These are phyloP conservation scores for Aspergillus sp. DNA, from an alignment of 2,329 filamentous ascomycete genomes.

Conservation along the genomic window DNA sequence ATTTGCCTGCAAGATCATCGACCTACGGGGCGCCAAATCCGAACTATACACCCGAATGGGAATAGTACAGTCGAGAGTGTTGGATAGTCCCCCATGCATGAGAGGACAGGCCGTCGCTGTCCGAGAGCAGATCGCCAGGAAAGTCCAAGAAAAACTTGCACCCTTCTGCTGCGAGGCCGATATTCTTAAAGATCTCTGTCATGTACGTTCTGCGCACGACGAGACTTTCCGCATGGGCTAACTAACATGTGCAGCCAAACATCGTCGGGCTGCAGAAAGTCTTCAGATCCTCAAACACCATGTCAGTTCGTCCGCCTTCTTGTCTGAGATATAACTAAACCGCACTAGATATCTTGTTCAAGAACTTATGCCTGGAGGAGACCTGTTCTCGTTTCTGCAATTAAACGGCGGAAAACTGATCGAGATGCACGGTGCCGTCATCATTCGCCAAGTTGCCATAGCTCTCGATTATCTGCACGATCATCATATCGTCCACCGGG, in stretches of 20 bases:
- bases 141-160: slow-evolving; percentile 29
- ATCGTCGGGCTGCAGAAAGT: slow-evolving; percentile 59
- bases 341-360: slow-evolving; percentile 57
- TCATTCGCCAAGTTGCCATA: slow-evolving; percentile 56
- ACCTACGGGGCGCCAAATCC: slow-evolving; percentile 30
- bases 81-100: background rate
- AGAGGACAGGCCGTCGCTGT: background rate
- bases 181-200: slow-evolving; percentile 53
- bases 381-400: slow-evolving; percentile 60
- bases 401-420: slow-evolving; percentile 47
- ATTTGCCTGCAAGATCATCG: slow-evolving; percentile 47
- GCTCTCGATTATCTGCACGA: slow-evolving; percentile 60
- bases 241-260: slow-evolving; percentile 51
- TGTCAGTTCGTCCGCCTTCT: slow-evolving; percentile 38
- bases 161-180: slow-evolving; percentile 40
- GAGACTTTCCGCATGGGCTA: background rate
- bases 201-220: slow-evolving; percentile 38
- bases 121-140: slow-evolving; percentile 16
- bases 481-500: slow-evolving; percentile 57
- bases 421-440: slow-evolving; percentile 53
- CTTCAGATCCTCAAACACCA: slow-evolving; percentile 51
- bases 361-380: slow-evolving; percentile 59
- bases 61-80: slow-evolving; percentile 12
- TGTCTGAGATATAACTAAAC: background rate
- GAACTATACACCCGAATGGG: slow-evolving; percentile 6